Evolutionary conservation across 129 eudicot species (phyloP).

Genomic region (Flaveria linearis): DNA sequence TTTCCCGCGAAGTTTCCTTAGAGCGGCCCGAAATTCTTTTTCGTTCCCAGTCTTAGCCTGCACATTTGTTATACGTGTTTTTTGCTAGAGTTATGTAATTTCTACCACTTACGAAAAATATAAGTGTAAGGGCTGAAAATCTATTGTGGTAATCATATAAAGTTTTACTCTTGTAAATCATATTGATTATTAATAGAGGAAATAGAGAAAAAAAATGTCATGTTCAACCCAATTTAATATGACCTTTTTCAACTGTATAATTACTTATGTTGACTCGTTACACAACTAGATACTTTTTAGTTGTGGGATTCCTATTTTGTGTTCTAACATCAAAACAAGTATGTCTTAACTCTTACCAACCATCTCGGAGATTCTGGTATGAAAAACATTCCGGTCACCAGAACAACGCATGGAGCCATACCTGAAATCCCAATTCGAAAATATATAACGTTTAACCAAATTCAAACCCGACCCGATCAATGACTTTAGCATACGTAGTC

Average conservation of each 20-base stretch:
- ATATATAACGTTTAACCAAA: too few species aligned
- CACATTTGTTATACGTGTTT: neutral
- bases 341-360: slow-evolving; percentile 62
- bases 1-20: slow-evolving; percentile 55
- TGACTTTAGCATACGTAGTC: too few species aligned
- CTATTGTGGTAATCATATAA: too few species aligned
- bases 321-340: neutral
- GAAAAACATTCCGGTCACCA: slow-evolving; percentile 47
- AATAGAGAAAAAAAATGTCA: too few species aligned
- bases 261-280: neutral
- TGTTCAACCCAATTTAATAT: too few species aligned
- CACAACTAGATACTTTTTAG: too few species aligned
- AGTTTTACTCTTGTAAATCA: too few species aligned
- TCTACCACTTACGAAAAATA: neutral
- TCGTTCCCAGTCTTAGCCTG: slow-evolving; percentile 63
- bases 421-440: slow-evolving; percentile 40
- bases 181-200: too few species aligned
- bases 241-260: neutral
- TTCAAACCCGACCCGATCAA: too few species aligned
- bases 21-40: slow-evolving; percentile 44
- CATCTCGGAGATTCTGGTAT: slow-evolving; percentile 78
- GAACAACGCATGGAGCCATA: slow-evolving; percentile 42
- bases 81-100: neutral
- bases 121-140: too few species aligned
- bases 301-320: neutral